Evolutionary conservation across 1,284 basidiomycete species (phyloP), one percentile per base, ranked within the genome.

Genomic region (Leccinum fuscescens): DNA sequence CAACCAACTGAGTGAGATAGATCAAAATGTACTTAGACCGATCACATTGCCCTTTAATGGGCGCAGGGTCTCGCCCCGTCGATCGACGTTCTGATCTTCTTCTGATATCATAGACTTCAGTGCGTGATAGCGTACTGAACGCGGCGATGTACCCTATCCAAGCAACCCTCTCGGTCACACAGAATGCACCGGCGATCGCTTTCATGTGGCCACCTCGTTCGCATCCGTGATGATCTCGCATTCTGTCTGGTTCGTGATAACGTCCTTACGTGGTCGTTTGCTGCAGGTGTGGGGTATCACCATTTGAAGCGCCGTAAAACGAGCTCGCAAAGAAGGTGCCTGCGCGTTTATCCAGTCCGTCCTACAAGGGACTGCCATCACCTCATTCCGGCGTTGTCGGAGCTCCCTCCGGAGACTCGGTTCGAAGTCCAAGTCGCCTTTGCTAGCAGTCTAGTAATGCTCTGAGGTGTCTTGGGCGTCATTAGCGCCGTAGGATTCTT

Each of bases 101-200:
- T 39, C 9, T 42, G n/a, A 42, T 42, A 11, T 4, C 0, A 17
- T 42, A 42, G 7, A 17, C 17, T 48, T 24, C 14, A 48, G 7
- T 48, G 46, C 11, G 12, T 24, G 22, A 24, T 24, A 48, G 46
- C 22, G 4, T 24, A 6, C 22, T 24, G 0, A 48, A 53, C 6
- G 58, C 64, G 6, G 37, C 65, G 9, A 62, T 69, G 29, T 77
- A 75, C 52, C 69, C 74, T 3, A 70, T 76, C 9, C 69, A 75
- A 37, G 74, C 76, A 3, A 73, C 74, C 0, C 50, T 75, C 11
- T 63, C 66, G 1, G 64, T 68, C 20, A 59, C 62, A 0, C 59
- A 65, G 20, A 71, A 70, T 27, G 70, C 72, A 7, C 56, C 62
- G 4, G 70, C 74, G 1, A 59, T 75, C 3, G 64, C 66, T 3